These are phyloP conservation scores for Diplocarpon mali DNA, from an alignment of 2,329 filamentous ascomycete species.

Conservation along the genomic window DNA sequence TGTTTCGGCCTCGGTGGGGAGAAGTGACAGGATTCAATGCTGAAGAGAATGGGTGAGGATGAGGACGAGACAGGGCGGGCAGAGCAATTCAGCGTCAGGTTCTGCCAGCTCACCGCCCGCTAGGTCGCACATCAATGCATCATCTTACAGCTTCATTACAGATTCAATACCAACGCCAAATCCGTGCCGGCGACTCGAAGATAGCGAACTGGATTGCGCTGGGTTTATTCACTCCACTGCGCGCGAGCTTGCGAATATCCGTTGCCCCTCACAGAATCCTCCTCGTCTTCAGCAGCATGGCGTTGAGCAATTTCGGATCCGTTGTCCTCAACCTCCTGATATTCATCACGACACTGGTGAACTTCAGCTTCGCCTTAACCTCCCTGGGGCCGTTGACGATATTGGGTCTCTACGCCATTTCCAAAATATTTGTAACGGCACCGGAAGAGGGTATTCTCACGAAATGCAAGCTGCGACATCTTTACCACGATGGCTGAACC, in stretches of 20 bases:
- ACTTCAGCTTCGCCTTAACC: conserved; percentile 40
- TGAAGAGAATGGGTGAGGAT: no score
- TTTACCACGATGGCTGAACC: conserved; percentile 22
- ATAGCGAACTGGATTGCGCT: background rate
- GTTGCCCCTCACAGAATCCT: background rate
- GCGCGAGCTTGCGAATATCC: background rate
- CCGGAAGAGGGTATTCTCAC: conserved; percentile 36
- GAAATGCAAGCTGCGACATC: conserved; percentile 23
- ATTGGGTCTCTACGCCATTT: conserved; percentile 37
- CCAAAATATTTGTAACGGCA: conserved; percentile 36
- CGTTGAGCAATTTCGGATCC: conserved; percentile 41
- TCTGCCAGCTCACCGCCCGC: no score
- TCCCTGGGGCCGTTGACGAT: conserved; percentile 38
- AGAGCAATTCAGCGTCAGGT: no score
- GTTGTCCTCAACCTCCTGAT: conserved; percentile 40
- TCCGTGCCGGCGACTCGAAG: no score
- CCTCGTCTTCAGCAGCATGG: conserved; percentile 29
- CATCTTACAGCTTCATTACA: no score
- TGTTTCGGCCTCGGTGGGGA: no score
- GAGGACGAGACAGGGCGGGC: no score
- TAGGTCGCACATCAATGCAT: no score
- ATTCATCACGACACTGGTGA: conserved; percentile 42
- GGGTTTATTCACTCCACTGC: background rate
- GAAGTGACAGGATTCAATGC: no score
- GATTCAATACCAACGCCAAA: no score